Conservation (phyloP, 768 basidiomycete species). For the Candolleomyces efflorescens region DNA sequence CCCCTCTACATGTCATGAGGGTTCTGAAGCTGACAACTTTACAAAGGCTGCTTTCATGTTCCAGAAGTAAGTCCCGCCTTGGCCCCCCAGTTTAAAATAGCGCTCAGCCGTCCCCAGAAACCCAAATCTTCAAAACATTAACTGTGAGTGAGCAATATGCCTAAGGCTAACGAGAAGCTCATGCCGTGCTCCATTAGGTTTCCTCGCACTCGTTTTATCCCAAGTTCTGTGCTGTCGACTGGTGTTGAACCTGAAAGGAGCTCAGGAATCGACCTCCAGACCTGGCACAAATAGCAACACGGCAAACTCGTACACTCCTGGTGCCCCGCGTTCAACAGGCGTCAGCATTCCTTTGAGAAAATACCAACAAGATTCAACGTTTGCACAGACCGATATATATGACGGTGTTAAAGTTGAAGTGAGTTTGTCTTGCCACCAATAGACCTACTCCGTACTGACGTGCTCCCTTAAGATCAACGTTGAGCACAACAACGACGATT, state of each 20-base stretch:
- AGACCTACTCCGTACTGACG: not conserved
- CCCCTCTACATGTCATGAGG: not conserved
- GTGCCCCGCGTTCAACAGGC: not conserved
- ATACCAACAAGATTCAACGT: slow-evolving; percentile 3
- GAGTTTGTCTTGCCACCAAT: not conserved
- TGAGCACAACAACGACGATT: not conserved
- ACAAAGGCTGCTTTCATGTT: slow-evolving; percentile 15
- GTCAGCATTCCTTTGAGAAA: slow-evolving; percentile 12
- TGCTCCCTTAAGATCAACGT: not conserved
- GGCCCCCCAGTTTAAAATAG: not conserved
- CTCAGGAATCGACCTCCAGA: not conserved
- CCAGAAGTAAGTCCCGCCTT: slow-evolving; percentile 1
- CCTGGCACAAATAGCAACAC: not conserved
- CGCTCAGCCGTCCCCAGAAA: not conserved
- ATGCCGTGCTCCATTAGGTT: slow-evolving; percentile 1
- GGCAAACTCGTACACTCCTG: slow-evolving; percentile 3
- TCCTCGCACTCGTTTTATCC: slow-evolving; percentile 13
- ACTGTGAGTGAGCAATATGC: slow-evolving; percentile 3
- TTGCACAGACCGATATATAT: slow-evolving; percentile 1
- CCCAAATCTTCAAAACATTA: slow-evolving; percentile 14
- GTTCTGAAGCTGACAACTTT: not conserved
- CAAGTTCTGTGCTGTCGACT: slow-evolving; percentile 14
- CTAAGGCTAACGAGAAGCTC: not conserved
- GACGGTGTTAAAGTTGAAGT: slow-evolving; percentile 16
- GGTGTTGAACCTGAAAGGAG: slow-evolving; percentile 11